Base-by-base conservation (phyloP, 1,284 basidiomycete genomes). In the Microstroma glucosiphilum region DNA sequence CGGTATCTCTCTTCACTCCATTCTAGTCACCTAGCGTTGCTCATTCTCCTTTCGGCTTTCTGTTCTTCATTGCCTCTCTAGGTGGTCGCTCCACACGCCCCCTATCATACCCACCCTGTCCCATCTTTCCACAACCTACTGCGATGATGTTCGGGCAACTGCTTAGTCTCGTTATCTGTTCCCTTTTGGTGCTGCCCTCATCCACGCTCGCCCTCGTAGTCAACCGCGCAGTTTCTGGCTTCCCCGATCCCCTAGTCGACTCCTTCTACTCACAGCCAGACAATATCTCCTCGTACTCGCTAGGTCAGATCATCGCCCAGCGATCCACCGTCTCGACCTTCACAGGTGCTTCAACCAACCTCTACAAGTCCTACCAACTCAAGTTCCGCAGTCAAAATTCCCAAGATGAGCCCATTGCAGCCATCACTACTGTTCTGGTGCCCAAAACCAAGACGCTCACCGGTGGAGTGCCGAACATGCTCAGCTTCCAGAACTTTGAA, bases 191-290 rank as follows among this genome's bases (percentile, higher is more conserved):
- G 30, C 30, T 37, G 3, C 30, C 30, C 30, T 37, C 30, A 9
- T 37, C 30, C 30, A 37, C 30, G 30, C 9, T 9, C 4, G 30
- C 4, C 9, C 4, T 9, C 30, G 30, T 9, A 3, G 3, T 37
- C 4, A 37, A 9, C 4, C 30, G 30, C 9, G 30, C 30, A 3
- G 30, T 37, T 3, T 37, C 30, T 9, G 51, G 21, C 51, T 54
- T 54, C 19, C 25, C 51, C 7, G 21, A 72, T 21, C 72, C 70
- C 2, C 63, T 59, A 51, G 69, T 61, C 8, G 72, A 72, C 19
- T 68, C 69, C 1, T 74, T 72, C 59, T 72, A 74, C 61, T 19
- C 19, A 42, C 37, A 41, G 2, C 67, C 71, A 0, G 7, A 40
- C 49, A 63, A 67, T 54, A 60, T 74, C 30, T 51, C 23, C 57